A percentile compares a stretch with the other conserved stretches of the same genome.
Evolutionary conservation across 2,329 filamentous ascomycete species (phyloP).

Genomic region (Curvularia lunata): DNA sequence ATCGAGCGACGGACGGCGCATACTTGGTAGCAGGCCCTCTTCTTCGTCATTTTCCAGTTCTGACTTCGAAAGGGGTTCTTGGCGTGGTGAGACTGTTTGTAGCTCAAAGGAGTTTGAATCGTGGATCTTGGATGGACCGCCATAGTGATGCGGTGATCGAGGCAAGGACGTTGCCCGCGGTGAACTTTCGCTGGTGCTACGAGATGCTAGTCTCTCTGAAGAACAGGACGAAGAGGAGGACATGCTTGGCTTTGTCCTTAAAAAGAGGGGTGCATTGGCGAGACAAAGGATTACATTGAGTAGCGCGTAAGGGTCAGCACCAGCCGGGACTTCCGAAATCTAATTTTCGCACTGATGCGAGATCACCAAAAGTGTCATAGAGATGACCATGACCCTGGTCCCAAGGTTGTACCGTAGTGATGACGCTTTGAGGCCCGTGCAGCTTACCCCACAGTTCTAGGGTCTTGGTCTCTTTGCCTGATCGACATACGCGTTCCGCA

Average conservation of each 20-base stretch:
- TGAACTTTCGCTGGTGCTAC: slow-evolving; percentile 32
- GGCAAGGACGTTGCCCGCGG: slow-evolving; percentile 32
- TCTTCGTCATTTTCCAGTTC: slow-evolving; percentile 35
- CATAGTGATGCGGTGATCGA: slow-evolving; percentile 25
- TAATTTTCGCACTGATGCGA: background rate
- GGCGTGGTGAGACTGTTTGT: slow-evolving; percentile 24
- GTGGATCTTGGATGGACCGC: slow-evolving; percentile 15
- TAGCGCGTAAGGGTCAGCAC: background rate
- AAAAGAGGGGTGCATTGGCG: background rate
- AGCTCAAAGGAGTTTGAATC: slow-evolving; percentile 37
- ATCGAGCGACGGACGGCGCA: slow-evolving; percentile 31
- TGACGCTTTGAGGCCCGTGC: slow-evolving; percentile 23
- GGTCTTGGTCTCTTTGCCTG: slow-evolving; percentile 2
- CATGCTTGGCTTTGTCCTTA: slow-evolving; percentile 19
- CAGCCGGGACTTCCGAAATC: slow-evolving; percentile 6
- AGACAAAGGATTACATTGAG: slow-evolving; percentile 8
- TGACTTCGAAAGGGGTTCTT: slow-evolving; percentile 16
- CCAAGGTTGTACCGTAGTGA: slow-evolving; percentile 8
- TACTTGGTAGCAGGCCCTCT: slow-evolving; percentile 22
- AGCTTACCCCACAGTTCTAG: slow-evolving; percentile 17
- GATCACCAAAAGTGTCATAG: background rate
- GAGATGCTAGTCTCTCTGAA: slow-evolving; percentile 23
- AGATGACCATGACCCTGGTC: background rate
- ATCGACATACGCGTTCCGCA: background rate
- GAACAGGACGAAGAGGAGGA: slow-evolving; percentile 20